A percentile compares a stretch with the other conserved stretches of the same genome.
Conservation (phyloP, 371 early-diverging fungal species). For the Mucor racemosus region DNA sequence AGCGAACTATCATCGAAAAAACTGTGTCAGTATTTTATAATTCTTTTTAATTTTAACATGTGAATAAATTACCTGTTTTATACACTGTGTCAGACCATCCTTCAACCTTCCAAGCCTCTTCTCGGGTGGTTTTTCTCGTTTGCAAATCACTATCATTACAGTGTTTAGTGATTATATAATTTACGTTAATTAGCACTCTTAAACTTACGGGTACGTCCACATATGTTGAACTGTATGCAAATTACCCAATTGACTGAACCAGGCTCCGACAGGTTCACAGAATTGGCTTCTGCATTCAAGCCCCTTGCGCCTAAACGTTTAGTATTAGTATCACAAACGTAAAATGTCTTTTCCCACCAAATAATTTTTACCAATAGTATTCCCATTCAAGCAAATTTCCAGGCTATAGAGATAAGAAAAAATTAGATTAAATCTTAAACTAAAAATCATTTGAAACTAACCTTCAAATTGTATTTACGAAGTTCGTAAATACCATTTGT, state of each 20-base stretch:
- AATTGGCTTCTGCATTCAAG: conserved; percentile 86
- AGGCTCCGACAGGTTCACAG: conserved; percentile 92
- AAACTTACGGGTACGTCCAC: conserved; percentile 86
- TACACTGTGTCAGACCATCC: conserved; percentile 94
- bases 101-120: conserved; percentile 91
- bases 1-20: conserved; percentile 59
- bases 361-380: conserved; percentile 66
- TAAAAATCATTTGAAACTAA: conserved; percentile 13
- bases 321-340: background rate
- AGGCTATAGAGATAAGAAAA: conserved; percentile 56
- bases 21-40: background rate
- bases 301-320: conserved; percentile 65
- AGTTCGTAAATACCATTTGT: conserved; percentile 90
- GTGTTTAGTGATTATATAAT: conserved; percentile 19
- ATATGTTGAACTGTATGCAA: conserved; percentile 92
- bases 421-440: background rate
- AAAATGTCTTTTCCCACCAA: background rate
- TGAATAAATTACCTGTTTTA: conserved; percentile 72
- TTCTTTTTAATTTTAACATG: background rate
- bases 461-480: conserved; percentile 83
- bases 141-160: conserved; percentile 66
- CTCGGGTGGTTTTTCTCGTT: conserved; percentile 87
- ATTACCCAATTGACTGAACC: conserved; percentile 92
- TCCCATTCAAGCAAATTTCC: conserved; percentile 94
- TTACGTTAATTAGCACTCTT: conserved; percentile 43